Base-by-base conservation (phyloP, 352 stramenopile species). In the Aphanomyces euteiches region DNA sequence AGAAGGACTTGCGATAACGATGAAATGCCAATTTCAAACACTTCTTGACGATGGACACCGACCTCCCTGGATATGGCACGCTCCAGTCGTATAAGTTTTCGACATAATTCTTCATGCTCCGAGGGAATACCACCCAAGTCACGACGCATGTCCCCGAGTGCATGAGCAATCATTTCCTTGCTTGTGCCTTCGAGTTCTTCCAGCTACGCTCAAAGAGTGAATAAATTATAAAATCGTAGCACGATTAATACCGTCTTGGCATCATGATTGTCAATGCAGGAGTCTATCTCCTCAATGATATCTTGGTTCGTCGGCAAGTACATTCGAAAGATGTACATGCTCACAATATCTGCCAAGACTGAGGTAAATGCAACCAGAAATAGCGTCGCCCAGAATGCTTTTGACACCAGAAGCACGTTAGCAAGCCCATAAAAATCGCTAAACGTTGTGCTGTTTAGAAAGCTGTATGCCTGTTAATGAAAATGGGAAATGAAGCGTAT, bases 221-320 rank as follows among this genome's bases (percentile, higher is more conserved):
- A 13, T 2, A 12, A 36, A 19, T 19, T 19, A 36, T 21, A 12
- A 1, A 17, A 58, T 8, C 17, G 43, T 12, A 12, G 43, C 6
- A 17, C 12, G 50, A 4, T 39, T 1, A n/a, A 36, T 34, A 50
- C 37, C 40, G 5, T 50, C 28, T 38, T 15, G 19, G 15, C 39
- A n/a, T 50, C 40, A 37, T 50, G n/a, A 8, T 36, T 41, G 64
- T 70, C 81, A 0, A 95, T 45, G 0, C 85, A 82, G 17, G 80
- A 89, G 47, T 95, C 87, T 61, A 95, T 95, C 45, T 95, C 87
- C 39, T 88, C 74, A 39, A 95, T 93, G 47, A 95, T 95, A 38
- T 90, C 84, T 65, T 87, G 86, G 64, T 86, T 91, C 1, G 85
- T 88, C 4, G 87, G 85, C 54, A 95, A 69, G 38, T 93, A 93